These are phyloP conservation scores for Adansonia madagascariensis DNA, from an alignment of 441 rosid genomes.

Conservation along the genomic window DNA sequence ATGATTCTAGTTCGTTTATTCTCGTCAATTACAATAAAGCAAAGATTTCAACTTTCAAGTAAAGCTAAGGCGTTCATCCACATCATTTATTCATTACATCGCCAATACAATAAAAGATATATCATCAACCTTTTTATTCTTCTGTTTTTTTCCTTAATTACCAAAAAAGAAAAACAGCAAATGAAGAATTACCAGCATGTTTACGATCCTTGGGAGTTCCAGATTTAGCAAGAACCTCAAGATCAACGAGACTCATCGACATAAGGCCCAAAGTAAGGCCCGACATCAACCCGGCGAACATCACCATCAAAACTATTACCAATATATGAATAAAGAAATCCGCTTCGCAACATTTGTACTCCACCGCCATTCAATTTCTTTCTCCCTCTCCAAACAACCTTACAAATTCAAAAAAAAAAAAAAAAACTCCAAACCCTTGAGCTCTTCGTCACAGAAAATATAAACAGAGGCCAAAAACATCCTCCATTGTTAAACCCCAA, in stretches of 20 bases:
- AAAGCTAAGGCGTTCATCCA: not conserved
- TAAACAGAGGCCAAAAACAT: not conserved
- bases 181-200: conserved; percentile 63
- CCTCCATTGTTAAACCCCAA: not conserved
- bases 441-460: not conserved
- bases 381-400: not conserved
- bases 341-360: conserved; percentile 59
- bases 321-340: conserved; percentile 64
- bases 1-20: not conserved
- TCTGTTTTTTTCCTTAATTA: no score
- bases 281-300: conserved; percentile 95
- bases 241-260: conserved; percentile 96
- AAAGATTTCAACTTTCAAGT: not conserved
- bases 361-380: conserved; percentile 56
- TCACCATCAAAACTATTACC: conserved; percentile 58
- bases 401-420: not conserved
- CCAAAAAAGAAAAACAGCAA: not conserved
- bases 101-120: no score
- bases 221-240: conserved; percentile 94
- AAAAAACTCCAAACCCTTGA: no score
- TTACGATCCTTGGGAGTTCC: conserved; percentile 74
- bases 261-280: conserved; percentile 96
- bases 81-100: no score
- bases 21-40: not conserved
- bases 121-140: no score